Base-by-base conservation (phyloP, 169 alveolate genomes). In the Babesia bigemina region DNA sequence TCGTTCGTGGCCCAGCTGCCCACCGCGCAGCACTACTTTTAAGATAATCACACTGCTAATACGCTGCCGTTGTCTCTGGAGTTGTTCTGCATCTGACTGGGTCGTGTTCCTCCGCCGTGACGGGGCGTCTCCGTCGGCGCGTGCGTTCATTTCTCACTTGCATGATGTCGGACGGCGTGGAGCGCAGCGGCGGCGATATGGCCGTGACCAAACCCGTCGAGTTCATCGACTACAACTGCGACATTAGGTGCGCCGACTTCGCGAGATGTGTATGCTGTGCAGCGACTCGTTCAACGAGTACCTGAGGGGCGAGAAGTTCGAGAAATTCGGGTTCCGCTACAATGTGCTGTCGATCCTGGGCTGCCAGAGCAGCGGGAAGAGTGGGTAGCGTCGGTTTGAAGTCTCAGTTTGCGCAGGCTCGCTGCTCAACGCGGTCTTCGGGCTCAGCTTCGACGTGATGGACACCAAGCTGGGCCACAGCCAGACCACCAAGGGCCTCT, bases 361-460 rank as follows among this genome's bases (percentile, higher is more conserved):
- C 26, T 90, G 95, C 47, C 98, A 94, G 82, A 91, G 96, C 82
- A 94, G 97, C 75, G 98, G 98, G 39, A 94, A 94, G 85, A 94
- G 98, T 89, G 61, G 75, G 33, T 77, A 10, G 7, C 7, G 17
- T 36, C 29, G 7, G 52, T 33, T 21, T 45, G 61, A 0, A 3
- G 9, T 36, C 26, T 14, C 42, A 42, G 8, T 24, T 48, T 21
- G 0, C 56, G 26, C 57, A 90, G 94, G 94, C 62, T 84, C 94
- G 48, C 70, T 94, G 50, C 86, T 94, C 72, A 94, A 94, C 72
- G 67, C 84, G 22, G 79, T 94, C 26, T 94, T 93, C 74, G 93
- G 91, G 17, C 82, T 94, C 56, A 73, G 85, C 29, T 94, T 94
- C 70, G 93, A 91, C 58, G 96, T 92, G 39, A 90, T 94, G 95